Conservation (phyloP, 805 yeast species). For the Candida vartiovaarae region DNA sequence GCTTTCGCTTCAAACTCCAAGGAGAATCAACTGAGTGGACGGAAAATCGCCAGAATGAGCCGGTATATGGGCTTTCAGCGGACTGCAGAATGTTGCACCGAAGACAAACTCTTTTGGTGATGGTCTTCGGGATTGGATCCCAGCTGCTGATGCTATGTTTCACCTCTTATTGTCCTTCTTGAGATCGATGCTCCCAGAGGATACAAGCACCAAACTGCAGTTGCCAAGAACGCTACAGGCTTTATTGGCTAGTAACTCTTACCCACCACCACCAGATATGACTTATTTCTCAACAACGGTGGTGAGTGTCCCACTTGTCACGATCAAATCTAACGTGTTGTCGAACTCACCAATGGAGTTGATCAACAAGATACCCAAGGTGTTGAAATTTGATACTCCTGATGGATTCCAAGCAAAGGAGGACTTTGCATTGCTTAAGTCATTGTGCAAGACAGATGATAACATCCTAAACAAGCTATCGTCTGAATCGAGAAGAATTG, state of each 20-base stretch:
- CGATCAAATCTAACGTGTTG: constrained; percentile 34
- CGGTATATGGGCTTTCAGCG: constrained; percentile 82
- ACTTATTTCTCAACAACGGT: constrained; percentile 30
- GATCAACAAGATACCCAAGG: constrained; percentile 47
- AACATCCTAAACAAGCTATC: constrained; percentile 61
- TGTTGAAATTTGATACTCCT: constrained; percentile 63
- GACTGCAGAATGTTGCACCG: constrained; percentile 21
- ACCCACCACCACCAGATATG: constrained; percentile 71
- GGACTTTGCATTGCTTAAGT: constrained; percentile 68
- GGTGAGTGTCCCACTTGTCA: constrained; percentile 56
- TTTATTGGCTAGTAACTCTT: constrained; percentile 54
- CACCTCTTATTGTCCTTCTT: constrained; percentile 73
- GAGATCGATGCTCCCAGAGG: constrained; percentile 69
- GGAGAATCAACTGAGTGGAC: constrained; percentile 69
- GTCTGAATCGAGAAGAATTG: constrained; percentile 59
- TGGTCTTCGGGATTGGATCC: constrained; percentile 71
- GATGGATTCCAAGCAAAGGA: constrained; percentile 67
- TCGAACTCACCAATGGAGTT: constrained; percentile 51
- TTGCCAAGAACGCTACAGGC: constrained; percentile 64
- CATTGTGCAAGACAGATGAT: constrained; percentile 52
- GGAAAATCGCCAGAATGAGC: constrained; percentile 74
- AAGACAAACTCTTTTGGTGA: constrained; percentile 42
- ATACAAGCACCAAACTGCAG: constrained; percentile 43
- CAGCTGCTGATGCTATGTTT: constrained; percentile 79
- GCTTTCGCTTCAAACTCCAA: constrained; percentile 74